Evolutionary conservation across 2,329 filamentous ascomycete species (phyloP).

Genomic region (Cladophialophora carrionii): DNA sequence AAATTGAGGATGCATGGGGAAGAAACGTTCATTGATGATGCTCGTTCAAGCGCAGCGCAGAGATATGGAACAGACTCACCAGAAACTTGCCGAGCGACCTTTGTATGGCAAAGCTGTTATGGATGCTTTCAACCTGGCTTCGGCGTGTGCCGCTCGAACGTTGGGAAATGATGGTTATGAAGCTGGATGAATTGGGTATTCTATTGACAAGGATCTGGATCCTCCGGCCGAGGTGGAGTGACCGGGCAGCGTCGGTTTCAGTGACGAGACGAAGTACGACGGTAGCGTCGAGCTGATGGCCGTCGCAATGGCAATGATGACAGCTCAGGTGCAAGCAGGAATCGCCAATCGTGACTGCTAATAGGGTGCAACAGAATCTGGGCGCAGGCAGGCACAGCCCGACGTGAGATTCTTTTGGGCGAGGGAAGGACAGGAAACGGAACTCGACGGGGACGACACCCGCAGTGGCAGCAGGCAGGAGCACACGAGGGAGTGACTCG

Average conservation of each 20-base stretch:
- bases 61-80: conserved; percentile 8
- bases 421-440: conserved; percentile 36
- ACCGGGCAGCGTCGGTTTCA: conserved; percentile 15
- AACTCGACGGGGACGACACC: conserved; percentile 28
- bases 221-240: conserved; percentile 23
- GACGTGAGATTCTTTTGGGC: conserved; percentile 30
- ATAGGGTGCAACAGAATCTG: conserved; percentile 9
- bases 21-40: not conserved
- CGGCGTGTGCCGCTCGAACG: conserved; percentile 17
- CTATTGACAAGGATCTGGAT: conserved; percentile 14
- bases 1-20: not conserved
- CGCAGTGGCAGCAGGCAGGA: conserved; percentile 23
- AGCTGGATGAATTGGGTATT: conserved; percentile 23
- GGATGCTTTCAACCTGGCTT: conserved; percentile 15
- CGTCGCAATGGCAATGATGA: conserved; percentile 23
- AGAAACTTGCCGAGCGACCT: not conserved
- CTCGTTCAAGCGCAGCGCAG: not conserved
- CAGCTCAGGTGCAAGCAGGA: conserved; percentile 4
- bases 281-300: conserved; percentile 33
- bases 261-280: conserved; percentile 14
- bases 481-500: conserved; percentile 36
- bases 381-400: conserved; percentile 26
- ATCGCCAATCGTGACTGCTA: conserved; percentile 19
- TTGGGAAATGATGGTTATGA: conserved; percentile 20
- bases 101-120: conserved; percentile 4